Conservation (phyloP, 352 stramenopile species). For the Phytophthora ramorum region DNA sequence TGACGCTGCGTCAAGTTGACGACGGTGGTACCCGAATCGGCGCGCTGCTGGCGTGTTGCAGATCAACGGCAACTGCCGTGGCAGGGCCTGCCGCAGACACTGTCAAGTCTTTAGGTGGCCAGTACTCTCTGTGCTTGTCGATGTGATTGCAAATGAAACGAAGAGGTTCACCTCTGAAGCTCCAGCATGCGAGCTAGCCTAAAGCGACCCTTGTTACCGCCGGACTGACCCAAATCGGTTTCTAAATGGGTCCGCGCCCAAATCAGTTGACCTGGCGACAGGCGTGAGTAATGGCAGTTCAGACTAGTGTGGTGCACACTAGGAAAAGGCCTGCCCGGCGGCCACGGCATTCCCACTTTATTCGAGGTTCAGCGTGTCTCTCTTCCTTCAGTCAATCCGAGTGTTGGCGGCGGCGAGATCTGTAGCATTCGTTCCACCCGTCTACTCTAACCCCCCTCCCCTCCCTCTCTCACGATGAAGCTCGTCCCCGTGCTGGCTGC, state of each 20-base stretch:
- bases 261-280: slow-evolving; percentile 5
- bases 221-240: not conserved
- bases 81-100: no score
- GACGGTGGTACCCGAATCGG: no score
- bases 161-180: no score
- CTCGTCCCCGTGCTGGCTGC: slow-evolving; percentile 34
- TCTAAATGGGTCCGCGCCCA: not conserved
- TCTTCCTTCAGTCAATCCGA: slow-evolving; percentile 18
- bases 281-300: slow-evolving; percentile 24
- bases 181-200: no score
- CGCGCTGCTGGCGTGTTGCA: no score
- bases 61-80: no score
- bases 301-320: slow-evolving; percentile 5
- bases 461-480: slow-evolving; percentile 38
- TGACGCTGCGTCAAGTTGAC: no score
- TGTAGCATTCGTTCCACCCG: slow-evolving; percentile 18
- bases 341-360: slow-evolving; percentile 36
- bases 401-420: slow-evolving; percentile 17
- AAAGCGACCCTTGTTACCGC: no score
- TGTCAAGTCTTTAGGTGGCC: no score
- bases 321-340: not conserved
- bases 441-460: slow-evolving; percentile 27
- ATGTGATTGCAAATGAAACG: no score
- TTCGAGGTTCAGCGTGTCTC: slow-evolving; percentile 37
- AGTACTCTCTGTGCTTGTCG: no score